Conservation (phyloP, 1,284 basidiomycete species). For the Ceratobasidium sp. region DNA sequence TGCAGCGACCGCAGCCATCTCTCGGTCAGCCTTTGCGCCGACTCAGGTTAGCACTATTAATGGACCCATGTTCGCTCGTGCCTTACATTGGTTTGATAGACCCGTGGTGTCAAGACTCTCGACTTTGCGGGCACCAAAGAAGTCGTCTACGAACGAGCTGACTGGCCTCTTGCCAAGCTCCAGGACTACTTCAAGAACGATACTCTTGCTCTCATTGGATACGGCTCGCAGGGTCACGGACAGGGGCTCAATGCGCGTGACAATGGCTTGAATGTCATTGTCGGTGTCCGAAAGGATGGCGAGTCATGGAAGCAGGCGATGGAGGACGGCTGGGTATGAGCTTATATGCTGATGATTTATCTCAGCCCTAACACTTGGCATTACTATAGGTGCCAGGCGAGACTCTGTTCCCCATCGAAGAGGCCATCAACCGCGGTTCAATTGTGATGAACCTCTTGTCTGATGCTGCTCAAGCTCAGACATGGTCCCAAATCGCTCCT, state of each 20-base stretch:
- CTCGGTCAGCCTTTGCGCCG: conserved; percentile 29
- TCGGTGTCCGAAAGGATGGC: conserved; percentile 97
- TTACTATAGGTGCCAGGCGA: conserved; percentile 83
- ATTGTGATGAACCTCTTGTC: conserved; percentile 99
- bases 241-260: conserved; percentile 99
- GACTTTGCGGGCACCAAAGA: conserved; percentile 98
- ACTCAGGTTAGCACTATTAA: conserved; percentile 13
- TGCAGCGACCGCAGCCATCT: conserved; percentile 51
- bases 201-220: conserved; percentile 97
- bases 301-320: conserved; percentile 96
- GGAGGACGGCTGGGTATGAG: conserved; percentile 93
- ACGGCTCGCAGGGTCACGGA: conserved; percentile 99
- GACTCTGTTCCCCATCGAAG: conserved; percentile 98
- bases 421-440: conserved; percentile 93
- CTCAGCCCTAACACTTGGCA: not conserved
- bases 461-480: conserved; percentile 96
- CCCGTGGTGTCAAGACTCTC: conserved; percentile 93
- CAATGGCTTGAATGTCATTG: conserved; percentile 97
- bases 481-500: conserved; percentile 87
- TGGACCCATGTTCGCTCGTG: conserved; percentile 1
- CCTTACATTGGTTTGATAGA: conserved; percentile 20
- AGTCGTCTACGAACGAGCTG: conserved; percentile 94
- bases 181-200: conserved; percentile 99
- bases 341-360: too few relatives aligned
- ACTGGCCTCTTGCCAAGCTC: conserved; percentile 98